phyloP scores from a whole-genome alignment of 345 rosid species.

The Durio zibethinus region DNA sequence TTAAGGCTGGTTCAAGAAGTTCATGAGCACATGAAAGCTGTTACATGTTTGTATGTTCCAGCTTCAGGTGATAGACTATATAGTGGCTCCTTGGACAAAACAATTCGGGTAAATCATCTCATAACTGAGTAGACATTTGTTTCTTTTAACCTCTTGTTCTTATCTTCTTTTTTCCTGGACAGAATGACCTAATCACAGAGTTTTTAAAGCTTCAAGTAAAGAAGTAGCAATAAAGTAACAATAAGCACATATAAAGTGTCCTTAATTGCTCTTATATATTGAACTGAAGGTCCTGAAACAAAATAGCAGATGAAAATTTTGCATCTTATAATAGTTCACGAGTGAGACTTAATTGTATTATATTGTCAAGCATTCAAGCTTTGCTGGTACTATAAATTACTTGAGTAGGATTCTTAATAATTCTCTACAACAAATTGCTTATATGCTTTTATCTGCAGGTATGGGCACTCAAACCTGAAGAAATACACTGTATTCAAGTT shows the following conservation, averaged over 20 bases:
- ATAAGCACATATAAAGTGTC: too few relatives aligned
- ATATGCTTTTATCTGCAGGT: conserved; percentile 29
- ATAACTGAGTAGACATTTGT: neutral
- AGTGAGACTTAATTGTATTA: too few relatives aligned
- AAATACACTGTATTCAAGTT: conserved; percentile 56
- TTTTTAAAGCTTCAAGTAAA: neutral
- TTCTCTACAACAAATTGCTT: neutral
- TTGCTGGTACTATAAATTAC: neutral
- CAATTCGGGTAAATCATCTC: conserved; percentile 47
- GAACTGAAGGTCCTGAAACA: too few relatives aligned
- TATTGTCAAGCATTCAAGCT: neutral
- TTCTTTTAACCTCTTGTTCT: neutral
- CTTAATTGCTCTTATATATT: too few relatives aligned
- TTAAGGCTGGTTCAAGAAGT: conserved; percentile 49
- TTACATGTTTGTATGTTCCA: conserved; percentile 49
- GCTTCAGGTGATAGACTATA: conserved; percentile 52
- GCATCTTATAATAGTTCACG: too few relatives aligned
- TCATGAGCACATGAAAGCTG: conserved; percentile 55
- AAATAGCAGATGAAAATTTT: too few relatives aligned
- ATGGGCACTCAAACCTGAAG: conserved; percentile 52
- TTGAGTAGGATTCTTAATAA: neutral
- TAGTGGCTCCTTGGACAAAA: conserved; percentile 64
- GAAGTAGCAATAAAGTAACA: too few relatives aligned
- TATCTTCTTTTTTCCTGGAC: neutral
- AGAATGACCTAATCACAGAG: neutral